phyloP scores from a whole-genome alignment of 345 rosid genomes.

The Sapria himalayana region DNA sequence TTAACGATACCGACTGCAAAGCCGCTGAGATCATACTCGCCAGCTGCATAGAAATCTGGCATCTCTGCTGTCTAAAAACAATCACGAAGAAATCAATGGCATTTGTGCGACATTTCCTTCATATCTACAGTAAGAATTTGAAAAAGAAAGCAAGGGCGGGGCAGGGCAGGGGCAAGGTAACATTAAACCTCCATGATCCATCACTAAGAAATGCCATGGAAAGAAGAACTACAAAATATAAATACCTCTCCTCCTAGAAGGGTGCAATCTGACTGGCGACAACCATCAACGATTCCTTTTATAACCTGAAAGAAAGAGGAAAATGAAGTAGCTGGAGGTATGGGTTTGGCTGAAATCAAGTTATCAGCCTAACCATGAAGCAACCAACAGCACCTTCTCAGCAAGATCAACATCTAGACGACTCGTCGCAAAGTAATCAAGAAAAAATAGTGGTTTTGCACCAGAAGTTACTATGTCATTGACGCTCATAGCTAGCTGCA shows the following conservation, averaged over 20 bases:
- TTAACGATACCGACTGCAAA: conserved; percentile 82
- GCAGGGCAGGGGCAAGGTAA: too few species aligned
- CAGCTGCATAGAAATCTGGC: conserved; percentile 73
- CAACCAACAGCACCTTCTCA: conserved; percentile 36
- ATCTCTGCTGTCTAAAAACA: conserved; percentile 78
- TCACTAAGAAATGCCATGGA: too few species aligned
- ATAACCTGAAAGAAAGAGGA: conserved; percentile 33
- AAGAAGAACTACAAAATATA: too few species aligned
- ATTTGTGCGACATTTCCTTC: too few species aligned
- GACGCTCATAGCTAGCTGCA: conserved; percentile 92
- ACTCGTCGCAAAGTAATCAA: conserved; percentile 90
- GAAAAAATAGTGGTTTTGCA: conserved; percentile 80
- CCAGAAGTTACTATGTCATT: conserved; percentile 93
- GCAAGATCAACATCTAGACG: conserved; percentile 90
- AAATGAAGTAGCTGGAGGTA: not conserved
- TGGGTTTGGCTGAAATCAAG: too few species aligned
- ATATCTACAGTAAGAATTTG: too few species aligned
- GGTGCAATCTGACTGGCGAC: conserved; percentile 57
- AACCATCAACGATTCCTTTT: conserved; percentile 86
- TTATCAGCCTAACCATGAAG: too few species aligned
- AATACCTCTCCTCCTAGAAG: conserved; percentile 91
- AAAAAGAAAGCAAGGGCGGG: too few species aligned
- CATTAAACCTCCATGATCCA: too few species aligned
- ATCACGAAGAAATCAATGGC: too few species aligned
- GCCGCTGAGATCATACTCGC: conserved; percentile 85